Evolutionary conservation across 2,329 filamentous ascomycete species (phyloP).

Genomic region (Verticillium isaacii): DNA sequence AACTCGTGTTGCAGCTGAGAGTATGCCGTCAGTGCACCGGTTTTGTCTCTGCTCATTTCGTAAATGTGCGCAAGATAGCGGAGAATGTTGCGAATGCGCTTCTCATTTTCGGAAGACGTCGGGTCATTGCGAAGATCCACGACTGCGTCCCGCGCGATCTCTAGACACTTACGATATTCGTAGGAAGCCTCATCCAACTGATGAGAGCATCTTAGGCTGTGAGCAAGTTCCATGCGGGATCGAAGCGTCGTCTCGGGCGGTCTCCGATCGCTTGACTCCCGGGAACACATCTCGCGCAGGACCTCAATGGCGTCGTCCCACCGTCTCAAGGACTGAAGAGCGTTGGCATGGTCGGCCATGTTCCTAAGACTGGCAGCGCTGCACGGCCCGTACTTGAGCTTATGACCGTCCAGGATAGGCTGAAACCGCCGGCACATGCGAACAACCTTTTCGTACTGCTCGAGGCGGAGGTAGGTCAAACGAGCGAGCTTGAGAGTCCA

Average conservation of each 20-base stretch:
- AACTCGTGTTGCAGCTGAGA: conserved; percentile 12
- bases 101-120: conserved; percentile 4
- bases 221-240: conserved; percentile 10
- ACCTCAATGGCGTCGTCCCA: conserved; percentile 10
- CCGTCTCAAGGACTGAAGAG: conserved; percentile 7
- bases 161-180: conserved; percentile 13
- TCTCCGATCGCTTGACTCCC: conserved; percentile 7
- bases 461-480: conserved; percentile 9
- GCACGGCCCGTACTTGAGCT: conserved; percentile 6
- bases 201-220: conserved; percentile 6
- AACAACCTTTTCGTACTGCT: conserved; percentile 10
- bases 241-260: conserved; percentile 8
- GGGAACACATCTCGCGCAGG: conserved; percentile 11
- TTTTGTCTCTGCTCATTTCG: conserved; percentile 7
- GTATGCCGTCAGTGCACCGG: conserved; percentile 9
- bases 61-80: conserved; percentile 13
- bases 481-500: conserved; percentile 14
- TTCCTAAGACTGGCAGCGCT: conserved; percentile 10
- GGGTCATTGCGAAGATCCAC: conserved; percentile 3
- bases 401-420: conserved; percentile 10
- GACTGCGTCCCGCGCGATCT: conserved; percentile 7
- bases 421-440: conserved; percentile 11
- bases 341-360: conserved; percentile 10
- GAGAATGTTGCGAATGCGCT: conserved; percentile 10
- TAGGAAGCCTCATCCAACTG: conserved; percentile 11